Evolutionary conservation across 2,329 filamentous ascomycete species (phyloP).

Genomic region (Aspergillus fischeri): DNA sequence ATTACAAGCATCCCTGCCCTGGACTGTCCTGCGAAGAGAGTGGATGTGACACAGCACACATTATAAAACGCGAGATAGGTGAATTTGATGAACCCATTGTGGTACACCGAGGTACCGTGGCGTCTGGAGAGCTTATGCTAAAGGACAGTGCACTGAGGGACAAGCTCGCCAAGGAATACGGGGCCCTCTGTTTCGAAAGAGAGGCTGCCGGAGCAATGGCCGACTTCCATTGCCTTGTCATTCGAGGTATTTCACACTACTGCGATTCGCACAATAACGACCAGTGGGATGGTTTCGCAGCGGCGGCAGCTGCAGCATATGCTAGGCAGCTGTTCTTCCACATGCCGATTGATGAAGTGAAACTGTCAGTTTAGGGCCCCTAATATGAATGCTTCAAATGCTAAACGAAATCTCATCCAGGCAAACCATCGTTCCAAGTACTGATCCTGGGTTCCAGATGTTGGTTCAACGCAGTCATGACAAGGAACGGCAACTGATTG

Average conservation of each 20-base stretch:
- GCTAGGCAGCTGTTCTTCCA: background rate
- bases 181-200: conserved; percentile 13
- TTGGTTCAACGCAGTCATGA: background rate
- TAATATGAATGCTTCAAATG: background rate
- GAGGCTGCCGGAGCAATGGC: conserved; percentile 10
- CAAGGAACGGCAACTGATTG: background rate
- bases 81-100: conserved; percentile 1
- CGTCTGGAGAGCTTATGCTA: conserved; percentile 16
- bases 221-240: conserved; percentile 13
- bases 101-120: conserved; percentile 18
- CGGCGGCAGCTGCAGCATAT: background rate
- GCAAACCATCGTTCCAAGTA: background rate
- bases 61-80: background rate
- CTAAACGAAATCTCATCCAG: background rate
- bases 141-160: conserved; percentile 14
- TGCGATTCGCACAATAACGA: conserved; percentile 17
- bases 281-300: background rate
- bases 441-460: background rate
- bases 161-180: conserved; percentile 5
- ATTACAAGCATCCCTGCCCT: conserved; percentile 7
- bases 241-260: conserved; percentile 20
- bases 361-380: background rate
- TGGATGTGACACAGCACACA: conserved; percentile 4
- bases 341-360: background rate
- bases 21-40: conserved; percentile 4